Conservation (phyloP, 139 green algal species). For the Zygnema circumcarinatum region DNA sequence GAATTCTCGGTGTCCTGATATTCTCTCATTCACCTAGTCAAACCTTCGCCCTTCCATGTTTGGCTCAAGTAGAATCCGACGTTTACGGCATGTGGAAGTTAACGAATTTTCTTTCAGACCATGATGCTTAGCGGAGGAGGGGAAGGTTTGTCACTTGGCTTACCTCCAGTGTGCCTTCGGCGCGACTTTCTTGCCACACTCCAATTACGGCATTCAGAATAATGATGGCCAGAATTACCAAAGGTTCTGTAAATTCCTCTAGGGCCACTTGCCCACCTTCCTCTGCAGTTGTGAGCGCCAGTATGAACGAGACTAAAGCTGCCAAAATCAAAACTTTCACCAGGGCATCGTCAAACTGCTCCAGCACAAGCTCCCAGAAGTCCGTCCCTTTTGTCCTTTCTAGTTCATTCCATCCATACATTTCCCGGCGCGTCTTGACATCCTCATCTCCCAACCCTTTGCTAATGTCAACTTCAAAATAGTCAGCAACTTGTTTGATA, state of each 20-base stretch:
- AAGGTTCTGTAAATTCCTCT: conserved; percentile 92
- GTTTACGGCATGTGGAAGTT: too few species aligned
- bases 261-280: conserved; percentile 60
- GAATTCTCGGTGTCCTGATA: too few species aligned
- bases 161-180: conserved; percentile 48
- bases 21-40: too few species aligned
- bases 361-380: conserved; percentile 89
- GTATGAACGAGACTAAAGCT: conserved; percentile 84
- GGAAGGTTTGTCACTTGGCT: too few species aligned
- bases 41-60: too few species aligned
- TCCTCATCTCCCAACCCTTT: conserved; percentile 7
- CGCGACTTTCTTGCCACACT: conserved; percentile 83
- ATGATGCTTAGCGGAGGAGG: too few species aligned
- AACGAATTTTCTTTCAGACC: too few species aligned
- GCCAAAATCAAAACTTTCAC: conserved; percentile 94
- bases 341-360: conserved; percentile 97
- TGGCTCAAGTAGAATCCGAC: too few species aligned
- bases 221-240: conserved; percentile 97
- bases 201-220: conserved; percentile 96
- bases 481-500: conserved; percentile 24
- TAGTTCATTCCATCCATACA: conserved; percentile 89
- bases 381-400: conserved; percentile 75
- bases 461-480: conserved; percentile 27
- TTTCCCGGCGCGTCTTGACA: conserved; percentile 26
- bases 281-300: conserved; percentile 68